phyloP scores from a whole-genome alignment of 306 rosid species.

The Vigna radiata region DNA sequence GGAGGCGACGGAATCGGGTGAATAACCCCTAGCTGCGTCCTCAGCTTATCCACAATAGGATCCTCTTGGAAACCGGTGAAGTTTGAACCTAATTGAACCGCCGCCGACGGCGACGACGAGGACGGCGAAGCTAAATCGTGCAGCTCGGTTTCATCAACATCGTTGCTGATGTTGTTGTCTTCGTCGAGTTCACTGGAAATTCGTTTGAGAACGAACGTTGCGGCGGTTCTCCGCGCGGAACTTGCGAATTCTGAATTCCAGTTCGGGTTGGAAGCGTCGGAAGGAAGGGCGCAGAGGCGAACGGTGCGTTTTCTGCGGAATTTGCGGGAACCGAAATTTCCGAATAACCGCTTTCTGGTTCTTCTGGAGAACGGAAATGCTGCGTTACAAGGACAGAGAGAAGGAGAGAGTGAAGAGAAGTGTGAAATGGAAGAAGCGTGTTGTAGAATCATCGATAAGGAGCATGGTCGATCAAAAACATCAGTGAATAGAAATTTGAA shows the following conservation, averaged over 20 bases:
- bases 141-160: not conserved
- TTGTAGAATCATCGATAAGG: constrained; percentile 65
- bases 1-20: constrained; percentile 98
- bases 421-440: constrained; percentile 52
- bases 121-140: not conserved
- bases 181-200: constrained; percentile 56
- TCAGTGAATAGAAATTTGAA: too few species aligned
- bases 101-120: constrained; percentile 21
- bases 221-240: constrained; percentile 43
- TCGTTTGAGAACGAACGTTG: constrained; percentile 58
- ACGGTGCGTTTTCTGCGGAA: constrained; percentile 55
- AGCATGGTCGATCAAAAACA: not conserved
- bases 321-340: constrained; percentile 45
- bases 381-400: constrained; percentile 57
- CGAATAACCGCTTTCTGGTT: constrained; percentile 49
- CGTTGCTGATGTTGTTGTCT: not conserved
- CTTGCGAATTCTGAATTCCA: constrained; percentile 50
- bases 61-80: constrained; percentile 79
- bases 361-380: constrained; percentile 48
- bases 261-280: constrained; percentile 43
- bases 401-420: constrained; percentile 49
- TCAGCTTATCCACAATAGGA: constrained; percentile 88
- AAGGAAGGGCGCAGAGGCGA: constrained; percentile 51
- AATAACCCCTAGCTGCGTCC: constrained; percentile 94
- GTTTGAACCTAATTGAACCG: constrained; percentile 62